phyloP scores from a whole-genome alignment of 2,329 filamentous ascomycete species.

The Paraphaeosphaeria sporulosa region DNA sequence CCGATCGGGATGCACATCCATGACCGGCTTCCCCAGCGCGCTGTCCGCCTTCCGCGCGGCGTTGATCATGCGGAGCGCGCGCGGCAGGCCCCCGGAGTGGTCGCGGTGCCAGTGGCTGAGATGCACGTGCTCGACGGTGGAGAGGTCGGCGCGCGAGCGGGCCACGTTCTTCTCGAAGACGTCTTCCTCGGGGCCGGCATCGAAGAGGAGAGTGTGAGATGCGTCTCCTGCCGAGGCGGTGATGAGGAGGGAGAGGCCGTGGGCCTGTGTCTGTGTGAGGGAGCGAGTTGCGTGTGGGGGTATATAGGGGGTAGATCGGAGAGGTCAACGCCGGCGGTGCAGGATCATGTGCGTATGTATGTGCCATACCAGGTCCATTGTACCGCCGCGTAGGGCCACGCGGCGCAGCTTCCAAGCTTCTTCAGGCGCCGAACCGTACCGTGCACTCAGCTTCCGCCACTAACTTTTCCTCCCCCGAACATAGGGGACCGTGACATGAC shows the following conservation, averaged over 20 bases:
- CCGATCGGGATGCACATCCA: slow-evolving; percentile 62
- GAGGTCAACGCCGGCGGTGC: no score
- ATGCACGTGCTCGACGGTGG: slow-evolving; percentile 56
- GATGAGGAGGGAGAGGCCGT: slow-evolving; percentile 62
- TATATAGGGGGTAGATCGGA: no score
- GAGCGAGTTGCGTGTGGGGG: background rate
- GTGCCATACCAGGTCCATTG: no score
- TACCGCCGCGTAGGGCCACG: no score
- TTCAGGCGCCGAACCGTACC: no score
- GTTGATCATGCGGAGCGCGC: slow-evolving; percentile 59
- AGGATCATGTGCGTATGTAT: no score
- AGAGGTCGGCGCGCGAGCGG: slow-evolving; percentile 53
- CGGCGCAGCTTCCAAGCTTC: no score
- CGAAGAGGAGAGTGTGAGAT: slow-evolving; percentile 60
- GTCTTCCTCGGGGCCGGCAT: slow-evolving; percentile 61
- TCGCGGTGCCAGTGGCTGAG: slow-evolving; percentile 65
- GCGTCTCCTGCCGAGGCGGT: slow-evolving; percentile 56
- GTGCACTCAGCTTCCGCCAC: no score
- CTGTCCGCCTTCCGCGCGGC: slow-evolving; percentile 20
- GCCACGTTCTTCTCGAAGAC: slow-evolving; percentile 60
- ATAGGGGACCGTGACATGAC: background rate
- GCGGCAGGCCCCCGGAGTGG: slow-evolving; percentile 62
- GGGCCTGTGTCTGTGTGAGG: slow-evolving; percentile 45
- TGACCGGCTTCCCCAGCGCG: slow-evolving; percentile 39
- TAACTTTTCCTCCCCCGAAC: no score